These are phyloP conservation scores for Pichia sp. DNA, from an alignment of 1,139 yeast genomes.

Conservation along the genomic window DNA sequence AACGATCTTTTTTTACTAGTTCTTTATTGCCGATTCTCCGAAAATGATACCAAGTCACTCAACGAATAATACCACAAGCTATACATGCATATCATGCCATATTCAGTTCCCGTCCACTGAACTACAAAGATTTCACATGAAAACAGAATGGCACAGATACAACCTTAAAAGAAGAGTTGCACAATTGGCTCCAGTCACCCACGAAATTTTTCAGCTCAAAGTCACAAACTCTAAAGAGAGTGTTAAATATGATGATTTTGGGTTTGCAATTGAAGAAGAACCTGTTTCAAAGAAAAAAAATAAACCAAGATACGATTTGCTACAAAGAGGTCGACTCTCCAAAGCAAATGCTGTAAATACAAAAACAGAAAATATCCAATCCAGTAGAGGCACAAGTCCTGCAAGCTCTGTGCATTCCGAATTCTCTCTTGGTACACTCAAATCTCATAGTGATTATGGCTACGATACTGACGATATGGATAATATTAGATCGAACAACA, in stretches of 20 bases:
- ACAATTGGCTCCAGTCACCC: constrained; percentile 65
- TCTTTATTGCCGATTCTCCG: background rate
- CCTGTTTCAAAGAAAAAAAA: constrained; percentile 29
- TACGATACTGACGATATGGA: constrained; percentile 21
- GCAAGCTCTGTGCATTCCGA: constrained; percentile 47
- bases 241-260: constrained; percentile 51
- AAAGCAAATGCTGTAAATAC: constrained; percentile 9
- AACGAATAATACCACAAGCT: constrained; percentile 22
- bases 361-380: background rate
- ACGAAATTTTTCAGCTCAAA: constrained; percentile 36
- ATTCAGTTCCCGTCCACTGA: constrained; percentile 71
- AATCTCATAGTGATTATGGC: constrained; percentile 15
- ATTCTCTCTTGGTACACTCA: constrained; percentile 58
- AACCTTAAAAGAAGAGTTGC: constrained; percentile 91
- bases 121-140: constrained; percentile 86
- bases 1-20: too few species aligned
- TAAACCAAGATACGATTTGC: constrained; percentile 21
- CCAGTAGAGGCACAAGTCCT: constrained; percentile 39
- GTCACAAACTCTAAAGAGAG: constrained; percentile 29
- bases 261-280: constrained; percentile 35
- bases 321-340: constrained; percentile 10
- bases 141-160: constrained; percentile 93
- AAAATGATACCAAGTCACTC: constrained; percentile 16
- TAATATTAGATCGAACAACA: constrained; percentile 15
- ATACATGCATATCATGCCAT: constrained; percentile 86